phyloP scores from a whole-genome alignment of 139 green algal species.

The Diplosphaera chodatii region DNA sequence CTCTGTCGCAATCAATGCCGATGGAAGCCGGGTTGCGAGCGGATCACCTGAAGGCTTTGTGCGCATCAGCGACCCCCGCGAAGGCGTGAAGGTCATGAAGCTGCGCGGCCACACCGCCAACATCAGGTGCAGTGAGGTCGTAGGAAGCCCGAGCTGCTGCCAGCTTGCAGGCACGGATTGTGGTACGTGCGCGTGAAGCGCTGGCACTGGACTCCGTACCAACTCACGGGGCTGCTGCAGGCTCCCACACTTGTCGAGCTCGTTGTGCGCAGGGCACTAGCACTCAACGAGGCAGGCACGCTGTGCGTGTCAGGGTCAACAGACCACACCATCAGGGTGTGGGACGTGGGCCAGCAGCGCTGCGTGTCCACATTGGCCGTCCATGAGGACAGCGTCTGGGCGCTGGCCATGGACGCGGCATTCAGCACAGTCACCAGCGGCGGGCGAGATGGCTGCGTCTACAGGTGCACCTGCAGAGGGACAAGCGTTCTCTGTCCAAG shows the following conservation, averaged over 20 bases:
- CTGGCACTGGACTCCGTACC: no score
- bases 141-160: no score
- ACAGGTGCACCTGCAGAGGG: constrained; percentile 16
- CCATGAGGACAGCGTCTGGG: constrained; percentile 88
- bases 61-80: constrained; percentile 66
- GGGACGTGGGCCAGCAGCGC: constrained; percentile 84
- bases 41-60: constrained; percentile 61
- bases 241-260: not conserved
- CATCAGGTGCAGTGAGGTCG: constrained; percentile 46
- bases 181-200: no score
- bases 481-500: no score
- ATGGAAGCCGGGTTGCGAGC: constrained; percentile 57
- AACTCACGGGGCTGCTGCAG: no score
- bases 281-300: constrained; percentile 59
- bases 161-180: no score
- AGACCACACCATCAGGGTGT: constrained; percentile 83
- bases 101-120: constrained; percentile 80
- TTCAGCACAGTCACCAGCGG: constrained; percentile 60
- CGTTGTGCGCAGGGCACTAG: constrained; percentile 29
- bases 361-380: constrained; percentile 61
- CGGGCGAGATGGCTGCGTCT: constrained; percentile 70
- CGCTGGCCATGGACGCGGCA: constrained; percentile 42
- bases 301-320: constrained; percentile 64
- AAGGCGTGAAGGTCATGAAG: constrained; percentile 50
- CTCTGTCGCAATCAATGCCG: constrained; percentile 55